Evolutionary conservation across 768 basidiomycete species (phyloP), one percentile per base, ranked within the genome.

Genomic region (Paxillus involutus): DNA sequence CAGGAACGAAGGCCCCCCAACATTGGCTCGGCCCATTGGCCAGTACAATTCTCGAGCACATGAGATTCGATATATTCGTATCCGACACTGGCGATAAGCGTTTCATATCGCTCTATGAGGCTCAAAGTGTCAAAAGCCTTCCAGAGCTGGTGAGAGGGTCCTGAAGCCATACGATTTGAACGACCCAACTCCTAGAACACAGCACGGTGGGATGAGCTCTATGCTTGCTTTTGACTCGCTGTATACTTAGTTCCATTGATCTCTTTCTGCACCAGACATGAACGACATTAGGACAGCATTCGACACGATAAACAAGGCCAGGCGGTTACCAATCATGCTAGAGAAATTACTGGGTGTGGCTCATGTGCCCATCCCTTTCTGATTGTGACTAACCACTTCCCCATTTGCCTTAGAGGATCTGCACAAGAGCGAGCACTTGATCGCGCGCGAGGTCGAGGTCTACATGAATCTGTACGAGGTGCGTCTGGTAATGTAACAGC

Each of bases 51-150:
- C 55, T 77, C 76, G 52, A 80, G 51, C 0, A 97, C 87, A 53
- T 90, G 79, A 5, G 74, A 67, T 64, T 94, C 91, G 57, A 99
- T 94, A 60, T 85, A 83, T 63, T 90, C 88, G 59, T 94, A 93
- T 29, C 91, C 90, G 4, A 94, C 87, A 47, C 84, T 85, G 17
- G 89, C 84, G 29, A 98, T 83, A 53, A 94, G 80, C 7, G 84
- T 81, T 63, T 95, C 93, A 64, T 89, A 93, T 29, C 91, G 85
- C 56, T 91, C 89, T 26, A 90, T 76, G 9, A 96, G 74, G 4
- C 89, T 90, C 0, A 96, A 80, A 1, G 73, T 72, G 51, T 88
- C 88, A 55, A 91, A 84, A 2, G 83, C 72, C 17, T 73, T 70
- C 85, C 88, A 85, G 33, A 87, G 64, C 2, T 72, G 67, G 16